Conservation (phyloP, 2,329 filamentous ascomycete genomes). For the Penicillium sp. region DNA sequence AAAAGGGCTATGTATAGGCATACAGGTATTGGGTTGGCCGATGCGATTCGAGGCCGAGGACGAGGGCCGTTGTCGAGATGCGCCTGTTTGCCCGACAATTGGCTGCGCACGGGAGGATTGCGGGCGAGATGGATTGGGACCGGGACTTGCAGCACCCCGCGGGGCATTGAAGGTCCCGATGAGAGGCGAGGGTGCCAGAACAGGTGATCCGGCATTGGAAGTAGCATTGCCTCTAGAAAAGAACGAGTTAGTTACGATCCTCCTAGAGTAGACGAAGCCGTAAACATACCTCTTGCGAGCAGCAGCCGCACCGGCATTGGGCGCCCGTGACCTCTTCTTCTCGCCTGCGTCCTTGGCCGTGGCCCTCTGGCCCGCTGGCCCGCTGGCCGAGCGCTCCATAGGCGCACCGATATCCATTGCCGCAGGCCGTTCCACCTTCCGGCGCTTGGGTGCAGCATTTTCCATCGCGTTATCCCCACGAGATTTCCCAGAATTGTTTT, state of each 20-base stretch:
- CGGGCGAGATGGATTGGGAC: slow-evolving; percentile 59
- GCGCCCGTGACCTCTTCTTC: slow-evolving; percentile 71
- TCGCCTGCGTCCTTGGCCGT: slow-evolving; percentile 60
- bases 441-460: slow-evolving; percentile 58
- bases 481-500: slow-evolving; percentile 58
- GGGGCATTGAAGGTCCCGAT: slow-evolving; percentile 60
- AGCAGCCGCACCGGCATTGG: slow-evolving; percentile 58
- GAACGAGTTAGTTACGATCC: slow-evolving; percentile 21
- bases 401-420: slow-evolving; percentile 32
- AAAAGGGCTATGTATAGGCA: slow-evolving; percentile 33
- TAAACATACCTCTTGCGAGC: slow-evolving; percentile 70
- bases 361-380: slow-evolving; percentile 35
- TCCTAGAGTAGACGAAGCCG: background rate
- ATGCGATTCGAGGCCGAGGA: slow-evolving; percentile 61
- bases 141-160: slow-evolving; percentile 62
- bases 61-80: slow-evolving; percentile 56
- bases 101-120: slow-evolving; percentile 70
- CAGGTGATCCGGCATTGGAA: slow-evolving; percentile 61
- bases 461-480: slow-evolving; percentile 28
- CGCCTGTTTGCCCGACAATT: slow-evolving; percentile 64
- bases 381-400: slow-evolving; percentile 44
- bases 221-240: slow-evolving; percentile 47
- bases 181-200: slow-evolving; percentile 72
- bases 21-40: slow-evolving; percentile 50
- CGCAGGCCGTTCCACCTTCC: slow-evolving; percentile 72